Evolutionary conservation across 225 moss, liverwort and hornwort species (phyloP).

Genomic region (Ulota crispa): DNA sequence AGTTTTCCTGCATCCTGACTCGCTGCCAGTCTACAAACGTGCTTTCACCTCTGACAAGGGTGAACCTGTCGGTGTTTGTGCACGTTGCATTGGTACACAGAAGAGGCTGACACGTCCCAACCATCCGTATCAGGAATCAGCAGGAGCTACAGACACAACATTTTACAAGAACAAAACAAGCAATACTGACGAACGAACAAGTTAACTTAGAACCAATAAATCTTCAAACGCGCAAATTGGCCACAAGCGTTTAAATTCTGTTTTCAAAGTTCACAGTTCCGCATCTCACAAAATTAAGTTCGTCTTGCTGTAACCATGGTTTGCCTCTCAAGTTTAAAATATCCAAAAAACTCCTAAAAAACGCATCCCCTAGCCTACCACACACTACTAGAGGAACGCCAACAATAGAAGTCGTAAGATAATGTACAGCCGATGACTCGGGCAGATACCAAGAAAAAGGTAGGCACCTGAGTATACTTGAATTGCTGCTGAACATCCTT

Average conservation of each 20-base stretch:
- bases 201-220: neutral
- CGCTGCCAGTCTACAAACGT: slow-evolving; percentile 97
- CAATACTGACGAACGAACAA: neutral
- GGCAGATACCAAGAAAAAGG: neutral
- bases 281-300: neutral
- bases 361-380: neutral
- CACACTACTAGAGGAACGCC: neutral
- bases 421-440: neutral
- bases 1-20: slow-evolving; percentile 97
- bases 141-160: neutral
- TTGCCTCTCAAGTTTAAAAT: neutral
- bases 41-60: slow-evolving; percentile 67
- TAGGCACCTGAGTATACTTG: slow-evolving; percentile 88
- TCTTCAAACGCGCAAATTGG: neutral
- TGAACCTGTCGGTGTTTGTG: slow-evolving; percentile 70
- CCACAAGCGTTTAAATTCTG: neutral
- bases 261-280: neutral
- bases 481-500: slow-evolving; percentile 88
- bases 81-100: slow-evolving; percentile 87
- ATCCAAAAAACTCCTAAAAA: neutral
- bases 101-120: slow-evolving; percentile 70
- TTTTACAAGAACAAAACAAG: neutral
- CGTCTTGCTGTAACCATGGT: neutral
- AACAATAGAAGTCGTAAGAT: neutral
- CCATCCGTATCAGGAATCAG: slow-evolving; percentile 16